These are phyloP conservation scores for Camellia granthamiana DNA, from an alignment of 148 eudicot species.

Conservation along the genomic window DNA sequence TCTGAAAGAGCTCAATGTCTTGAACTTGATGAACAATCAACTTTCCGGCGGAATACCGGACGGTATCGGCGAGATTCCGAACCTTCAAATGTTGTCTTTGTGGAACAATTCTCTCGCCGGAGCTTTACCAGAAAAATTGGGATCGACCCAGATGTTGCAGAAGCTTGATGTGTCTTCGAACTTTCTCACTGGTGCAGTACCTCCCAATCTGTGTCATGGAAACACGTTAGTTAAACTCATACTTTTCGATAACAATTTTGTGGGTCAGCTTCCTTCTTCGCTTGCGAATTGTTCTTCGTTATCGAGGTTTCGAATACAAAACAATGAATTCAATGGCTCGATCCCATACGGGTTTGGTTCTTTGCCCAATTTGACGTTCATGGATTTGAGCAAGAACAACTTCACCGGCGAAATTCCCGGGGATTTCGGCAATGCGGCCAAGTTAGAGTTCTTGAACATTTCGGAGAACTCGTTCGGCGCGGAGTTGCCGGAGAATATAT, in stretches of 20 bases:
- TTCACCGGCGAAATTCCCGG: constrained; percentile 62
- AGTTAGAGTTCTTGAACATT: constrained; percentile 51
- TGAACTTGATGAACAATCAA: constrained; percentile 55
- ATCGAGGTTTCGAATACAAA: constrained; percentile 50
- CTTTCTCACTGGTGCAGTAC: constrained; percentile 58
- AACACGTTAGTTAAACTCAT: constrained; percentile 56
- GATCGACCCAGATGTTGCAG: constrained; percentile 49
- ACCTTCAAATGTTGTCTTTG: constrained; percentile 41
- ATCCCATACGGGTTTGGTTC: constrained; percentile 72
- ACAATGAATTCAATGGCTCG: constrained; percentile 61
- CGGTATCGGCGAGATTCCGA: constrained; percentile 59
- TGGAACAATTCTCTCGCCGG: constrained; percentile 92
- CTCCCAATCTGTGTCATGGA: constrained; percentile 55
- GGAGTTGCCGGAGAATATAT: constrained; percentile 59
- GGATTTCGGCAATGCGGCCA: constrained; percentile 61
- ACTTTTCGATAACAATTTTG: constrained; percentile 59
- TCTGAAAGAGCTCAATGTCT: constrained; percentile 34
- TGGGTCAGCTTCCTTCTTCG: constrained; percentile 50
- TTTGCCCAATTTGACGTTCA: constrained; percentile 51
- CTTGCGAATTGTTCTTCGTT: constrained; percentile 70
- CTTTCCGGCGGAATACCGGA: constrained; percentile 67
- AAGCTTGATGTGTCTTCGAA: constrained; percentile 82
- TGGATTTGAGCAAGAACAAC: constrained; percentile 65
- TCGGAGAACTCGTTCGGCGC: constrained; percentile 53
- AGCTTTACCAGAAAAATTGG: constrained; percentile 58